Conservation (phyloP, 1,139 yeast genomes). For the Saccharomycopsis crataegensis region DNA sequence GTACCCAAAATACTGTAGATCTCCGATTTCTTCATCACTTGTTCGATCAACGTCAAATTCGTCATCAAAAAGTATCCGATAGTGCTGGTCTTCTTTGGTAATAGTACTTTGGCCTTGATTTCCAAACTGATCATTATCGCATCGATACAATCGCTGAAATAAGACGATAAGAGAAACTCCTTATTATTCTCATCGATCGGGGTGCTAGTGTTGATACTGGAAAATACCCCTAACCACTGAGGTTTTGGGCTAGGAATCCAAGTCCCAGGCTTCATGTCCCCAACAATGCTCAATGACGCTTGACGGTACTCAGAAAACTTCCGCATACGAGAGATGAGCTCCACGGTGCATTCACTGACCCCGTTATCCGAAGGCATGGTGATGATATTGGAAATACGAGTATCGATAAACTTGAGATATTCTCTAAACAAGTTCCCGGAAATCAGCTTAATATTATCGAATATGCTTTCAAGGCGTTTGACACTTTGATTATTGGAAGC, state of each 20-base stretch:
- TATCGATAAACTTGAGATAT: constrained; percentile 48
- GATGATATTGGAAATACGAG: constrained; percentile 36
- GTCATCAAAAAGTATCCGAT: constrained; percentile 67
- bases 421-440: constrained; percentile 47
- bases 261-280: constrained; percentile 46
- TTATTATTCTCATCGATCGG: constrained; percentile 23
- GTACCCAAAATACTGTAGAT: constrained; percentile 50
- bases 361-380: constrained; percentile 53
- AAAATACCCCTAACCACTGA: constrained; percentile 41
- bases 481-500: constrained; percentile 15
- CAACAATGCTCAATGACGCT: constrained; percentile 47
- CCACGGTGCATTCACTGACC: constrained; percentile 64
- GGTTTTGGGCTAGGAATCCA: constrained; percentile 65
- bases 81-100: constrained; percentile 35
- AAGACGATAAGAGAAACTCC: constrained; percentile 50
- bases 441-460: constrained; percentile 26
- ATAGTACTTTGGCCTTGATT: constrained; percentile 39
- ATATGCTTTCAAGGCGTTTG: constrained; percentile 14
- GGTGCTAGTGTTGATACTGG: constrained; percentile 33
- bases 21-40: constrained; percentile 56
- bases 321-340: constrained; percentile 54
- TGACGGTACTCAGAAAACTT: constrained; percentile 56
- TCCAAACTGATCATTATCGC: constrained; percentile 57
- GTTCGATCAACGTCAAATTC: constrained; percentile 69
- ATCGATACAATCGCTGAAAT: constrained; percentile 69